Base-by-base conservation (phyloP, 345 rosid species). In the Garcia nutans region DNA sequence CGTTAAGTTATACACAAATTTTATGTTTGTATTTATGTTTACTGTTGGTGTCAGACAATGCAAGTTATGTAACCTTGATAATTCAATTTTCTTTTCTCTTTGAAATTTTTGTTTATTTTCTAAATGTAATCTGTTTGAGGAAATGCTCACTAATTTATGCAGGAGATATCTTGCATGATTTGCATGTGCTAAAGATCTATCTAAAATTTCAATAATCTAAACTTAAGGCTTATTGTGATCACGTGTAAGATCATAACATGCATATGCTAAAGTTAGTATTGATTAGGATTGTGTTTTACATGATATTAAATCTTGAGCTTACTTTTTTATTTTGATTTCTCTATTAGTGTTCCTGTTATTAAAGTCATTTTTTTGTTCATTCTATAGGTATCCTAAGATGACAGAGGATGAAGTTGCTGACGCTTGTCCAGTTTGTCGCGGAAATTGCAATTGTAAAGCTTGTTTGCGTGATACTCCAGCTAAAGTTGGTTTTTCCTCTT, bases 401-500 rank as follows among this genome's bases (percentile, higher is more conserved):
- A 63, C 76, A 50, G 22, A 24, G 15, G 54, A 54, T 24, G 76
- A 71, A 31, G 70, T 77, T 47, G 80, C 59, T 16, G 74, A 16
- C n/a, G 65, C 71, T 56, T 77, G 80, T 57, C 80, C 80, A 52
- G 67, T 70, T 77, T 77, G 80, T 72, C 60, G 50, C 23, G n/a
- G 47, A 23, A 71, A 77, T 64, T 77, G 80, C 65, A 71, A 71
- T 55, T 77, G 80, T 33, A 77, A 77, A 71, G 75, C 76, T 50
- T 77, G 80, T 56, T 28, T 77, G 76, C 80, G 80, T 15, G 65
- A 37, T 69, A 26, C 15, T 59, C 15, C 68, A 6, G 20, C 64
- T 12, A 31, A 84, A 7, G 96, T 89, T 56, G 49, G 83, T 76
- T 74, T 24, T 71, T 71, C 16, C 8, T 7, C 57, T 11, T 56